A percentile compares a stretch with the other conserved stretches of the same genome.
Conservation (phyloP, 1,284 basidiomycete genomes). For the Pyrrhoderma noxium region DNA sequence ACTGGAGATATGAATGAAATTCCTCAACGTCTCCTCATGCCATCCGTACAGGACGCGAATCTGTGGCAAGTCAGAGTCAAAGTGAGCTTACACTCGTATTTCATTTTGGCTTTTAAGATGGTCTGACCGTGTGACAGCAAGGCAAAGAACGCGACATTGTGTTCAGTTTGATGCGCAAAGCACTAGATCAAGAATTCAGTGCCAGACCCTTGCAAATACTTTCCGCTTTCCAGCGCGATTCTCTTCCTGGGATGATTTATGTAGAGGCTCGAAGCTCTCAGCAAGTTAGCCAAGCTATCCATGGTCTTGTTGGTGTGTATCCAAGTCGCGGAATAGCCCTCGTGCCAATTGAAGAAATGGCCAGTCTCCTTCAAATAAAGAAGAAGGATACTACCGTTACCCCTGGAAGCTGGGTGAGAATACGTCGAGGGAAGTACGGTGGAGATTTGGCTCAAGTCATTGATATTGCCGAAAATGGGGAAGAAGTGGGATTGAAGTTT, state of each 20-base stretch:
- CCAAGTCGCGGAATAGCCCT: conserved; percentile 73
- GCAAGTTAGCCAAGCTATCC: conserved; percentile 80
- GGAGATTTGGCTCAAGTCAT: conserved; percentile 95
- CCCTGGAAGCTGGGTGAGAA: conserved; percentile 91
- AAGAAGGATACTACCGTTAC: conserved; percentile 85
- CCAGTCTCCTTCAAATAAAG: conserved; percentile 91
- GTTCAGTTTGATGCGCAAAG: conserved; percentile 91
- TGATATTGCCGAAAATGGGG: conserved; percentile 89
- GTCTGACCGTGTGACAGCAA: conserved; percentile 40
- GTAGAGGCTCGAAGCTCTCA: conserved; percentile 88
- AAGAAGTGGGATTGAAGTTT: conserved; percentile 90
- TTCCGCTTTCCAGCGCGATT: conserved; percentile 94
- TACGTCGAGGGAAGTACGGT: conserved; percentile 89
- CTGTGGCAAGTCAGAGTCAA: conserved; percentile 95
- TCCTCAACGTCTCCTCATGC: conserved; percentile 95
- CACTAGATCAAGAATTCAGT: conserved; percentile 72
- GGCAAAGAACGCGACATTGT: conserved; percentile 92
- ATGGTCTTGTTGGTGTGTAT: conserved; percentile 91
- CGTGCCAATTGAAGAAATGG: conserved; percentile 98
- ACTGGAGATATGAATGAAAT: conserved; percentile 91
- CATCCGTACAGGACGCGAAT: conserved; percentile 91
- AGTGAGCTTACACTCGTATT: conserved; percentile 36
- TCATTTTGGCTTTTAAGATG: conserved; percentile 1
- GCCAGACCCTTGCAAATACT: conserved; percentile 77
- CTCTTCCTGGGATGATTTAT: conserved; percentile 92